Percentiles rank a stretch among this genome's conserved stretches.
Conservation (phyloP, 768 basidiomycete genomes). For the Sporobolomyces roseus region DNA sequence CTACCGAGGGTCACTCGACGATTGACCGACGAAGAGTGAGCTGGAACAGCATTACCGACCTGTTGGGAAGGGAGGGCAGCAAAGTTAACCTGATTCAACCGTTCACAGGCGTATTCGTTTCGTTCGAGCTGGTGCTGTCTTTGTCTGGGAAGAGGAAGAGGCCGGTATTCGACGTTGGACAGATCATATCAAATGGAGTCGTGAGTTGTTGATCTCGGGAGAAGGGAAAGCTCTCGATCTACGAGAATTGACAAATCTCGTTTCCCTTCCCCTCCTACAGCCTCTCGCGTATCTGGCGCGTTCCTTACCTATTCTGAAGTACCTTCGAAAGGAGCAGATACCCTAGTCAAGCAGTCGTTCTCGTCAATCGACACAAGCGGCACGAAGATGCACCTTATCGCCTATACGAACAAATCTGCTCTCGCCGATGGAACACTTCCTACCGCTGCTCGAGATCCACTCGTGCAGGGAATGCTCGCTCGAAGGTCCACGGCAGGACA, state of each 20-base stretch:
- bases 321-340: constrained; percentile 24
- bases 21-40: constrained; percentile 50
- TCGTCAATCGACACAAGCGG: constrained; percentile 29
- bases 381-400: constrained; percentile 43
- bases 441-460: constrained; percentile 8
- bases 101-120: constrained; percentile 38
- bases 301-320: constrained; percentile 44
- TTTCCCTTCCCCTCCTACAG: constrained; percentile 3
- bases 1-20: constrained; percentile 46
- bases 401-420: constrained; percentile 28
- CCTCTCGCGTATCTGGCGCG: constrained; percentile 41
- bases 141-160: constrained; percentile 44
- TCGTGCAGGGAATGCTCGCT: constrained; percentile 29
- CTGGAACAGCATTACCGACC: constrained; percentile 12
- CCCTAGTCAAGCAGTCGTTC: constrained; percentile 42
- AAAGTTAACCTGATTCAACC: neutral
- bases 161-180: constrained; percentile 42
- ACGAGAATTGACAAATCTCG: neutral
- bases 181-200: constrained; percentile 43
- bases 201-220: constrained; percentile 16
- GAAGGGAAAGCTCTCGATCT: no score
- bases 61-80: neutral
- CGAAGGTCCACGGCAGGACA: neutral
- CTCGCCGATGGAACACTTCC: constrained; percentile 2
- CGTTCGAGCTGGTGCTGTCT: constrained; percentile 31